phyloP scores from a whole-genome alignment of 2,329 filamentous ascomycete genomes.

The Colletotrichum costaricense region DNA sequence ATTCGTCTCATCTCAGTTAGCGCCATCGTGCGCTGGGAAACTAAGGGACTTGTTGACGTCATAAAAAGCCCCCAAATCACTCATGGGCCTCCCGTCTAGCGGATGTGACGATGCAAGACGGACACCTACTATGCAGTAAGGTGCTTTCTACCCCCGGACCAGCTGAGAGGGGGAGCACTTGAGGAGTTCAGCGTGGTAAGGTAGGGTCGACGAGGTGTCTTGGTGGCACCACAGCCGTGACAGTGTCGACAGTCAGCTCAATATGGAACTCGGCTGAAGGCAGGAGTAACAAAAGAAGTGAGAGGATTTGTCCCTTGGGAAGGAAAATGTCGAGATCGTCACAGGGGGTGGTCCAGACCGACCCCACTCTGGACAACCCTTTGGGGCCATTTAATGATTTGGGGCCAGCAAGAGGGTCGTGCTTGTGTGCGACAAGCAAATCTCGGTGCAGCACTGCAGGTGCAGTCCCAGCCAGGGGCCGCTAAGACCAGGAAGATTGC shows the following conservation, averaged over 20 bases:
- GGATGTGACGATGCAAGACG: slow-evolving; percentile 15
- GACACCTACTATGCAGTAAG: no score
- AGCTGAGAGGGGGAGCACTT: background rate
- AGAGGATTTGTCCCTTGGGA: background rate
- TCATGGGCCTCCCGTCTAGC: slow-evolving; percentile 14
- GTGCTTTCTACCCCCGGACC: background rate
- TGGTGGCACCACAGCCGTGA: background rate
- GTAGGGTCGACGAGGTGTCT: background rate
- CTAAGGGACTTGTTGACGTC: slow-evolving; percentile 32
- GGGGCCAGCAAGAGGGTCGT: background rate
- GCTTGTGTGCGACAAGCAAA: slow-evolving; percentile 4
- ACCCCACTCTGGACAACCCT: slow-evolving; percentile 9
- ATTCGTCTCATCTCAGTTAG: slow-evolving; percentile 27
- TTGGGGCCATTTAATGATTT: background rate
- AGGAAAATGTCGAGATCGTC: slow-evolving; percentile 27
- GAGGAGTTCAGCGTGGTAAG: background rate
- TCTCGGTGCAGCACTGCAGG: background rate
- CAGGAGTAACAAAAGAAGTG: slow-evolving; percentile 4
- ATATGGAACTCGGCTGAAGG: background rate
- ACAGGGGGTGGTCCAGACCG: slow-evolving; percentile 21
- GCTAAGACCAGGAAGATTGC: slow-evolving; percentile 24
- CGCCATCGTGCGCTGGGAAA: slow-evolving; percentile 19
- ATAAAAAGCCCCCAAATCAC: slow-evolving; percentile 2
- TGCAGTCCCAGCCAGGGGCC: background rate
- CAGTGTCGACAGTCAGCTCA: background rate